Evolutionary conservation across 352 stramenopile genomes (phyloP).

Genomic region (Pythium apleroticum): DNA sequence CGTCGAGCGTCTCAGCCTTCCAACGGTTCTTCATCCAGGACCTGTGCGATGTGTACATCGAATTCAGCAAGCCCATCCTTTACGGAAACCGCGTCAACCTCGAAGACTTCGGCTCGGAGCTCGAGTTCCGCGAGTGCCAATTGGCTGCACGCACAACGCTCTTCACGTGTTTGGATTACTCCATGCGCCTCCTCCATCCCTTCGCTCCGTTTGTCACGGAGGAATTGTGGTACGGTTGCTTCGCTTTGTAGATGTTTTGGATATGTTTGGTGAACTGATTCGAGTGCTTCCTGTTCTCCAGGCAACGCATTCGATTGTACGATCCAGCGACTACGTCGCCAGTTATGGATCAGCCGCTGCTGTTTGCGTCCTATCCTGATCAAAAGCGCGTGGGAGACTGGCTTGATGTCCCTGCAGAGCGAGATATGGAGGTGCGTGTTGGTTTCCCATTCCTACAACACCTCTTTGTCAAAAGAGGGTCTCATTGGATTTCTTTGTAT

Average conservation of each 20-base stretch:
- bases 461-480: no score
- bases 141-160: constrained; percentile 91
- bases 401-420: constrained; percentile 20
- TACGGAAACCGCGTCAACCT: constrained; percentile 65
- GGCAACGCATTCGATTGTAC: constrained; percentile 59
- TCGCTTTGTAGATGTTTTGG: neutral
- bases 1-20: constrained; percentile 61
- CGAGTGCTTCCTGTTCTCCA: constrained; percentile 5
- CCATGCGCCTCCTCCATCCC: constrained; percentile 96
- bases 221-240: constrained; percentile 94
- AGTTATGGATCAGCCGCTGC: constrained; percentile 46
- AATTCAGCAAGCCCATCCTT: constrained; percentile 84
- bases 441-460: neutral
- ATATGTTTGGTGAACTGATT: neutral
- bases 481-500: no score
- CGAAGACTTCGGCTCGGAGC: constrained; percentile 32
- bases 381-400: constrained; percentile 57
- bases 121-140: constrained; percentile 61
- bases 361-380: constrained; percentile 83
- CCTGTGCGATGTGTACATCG: constrained; percentile 88
- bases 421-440: constrained; percentile 26
- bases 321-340: constrained; percentile 33
- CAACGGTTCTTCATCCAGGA: constrained; percentile 87
- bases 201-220: constrained; percentile 99
- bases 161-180: constrained; percentile 94